Evolutionary conservation across 176 grass and related monocot species (phyloP).

Genomic region (Zoysia japonica): DNA sequence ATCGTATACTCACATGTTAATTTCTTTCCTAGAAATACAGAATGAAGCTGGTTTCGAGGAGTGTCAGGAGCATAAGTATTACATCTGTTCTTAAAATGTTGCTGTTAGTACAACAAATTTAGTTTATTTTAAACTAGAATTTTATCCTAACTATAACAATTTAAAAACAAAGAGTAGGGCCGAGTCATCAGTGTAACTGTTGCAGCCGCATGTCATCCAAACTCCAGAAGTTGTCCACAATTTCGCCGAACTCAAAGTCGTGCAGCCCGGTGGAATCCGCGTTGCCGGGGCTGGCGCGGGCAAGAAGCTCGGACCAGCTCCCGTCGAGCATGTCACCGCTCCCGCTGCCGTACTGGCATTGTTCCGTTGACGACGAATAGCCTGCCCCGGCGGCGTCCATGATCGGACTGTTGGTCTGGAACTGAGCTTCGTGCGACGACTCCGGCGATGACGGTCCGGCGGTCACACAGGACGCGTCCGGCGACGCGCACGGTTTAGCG

Average conservation of each 20-base stretch:
- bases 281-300: constrained; percentile 44
- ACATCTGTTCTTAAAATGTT: too few relatives aligned
- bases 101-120: too few relatives aligned
- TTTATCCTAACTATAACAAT: too few relatives aligned
- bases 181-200: constrained; percentile 21
- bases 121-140: too few relatives aligned
- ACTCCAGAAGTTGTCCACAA: constrained; percentile 57
- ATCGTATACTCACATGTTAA: too few relatives aligned
- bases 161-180: not conserved
- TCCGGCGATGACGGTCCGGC: constrained; percentile 42
- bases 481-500: not conserved
- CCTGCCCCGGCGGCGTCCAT: not conserved
- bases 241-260: constrained; percentile 47
- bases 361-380: not conserved
- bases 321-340: constrained; percentile 44
- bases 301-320: constrained; percentile 60
- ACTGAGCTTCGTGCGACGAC: constrained; percentile 16
- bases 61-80: too few relatives aligned
- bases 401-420: constrained; percentile 35
- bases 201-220: constrained; percentile 61
- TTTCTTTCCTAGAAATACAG: too few relatives aligned
- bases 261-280: constrained; percentile 33
- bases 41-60: too few relatives aligned
- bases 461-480: constrained; percentile 31
- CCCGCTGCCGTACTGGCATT: constrained; percentile 12